Base-by-base conservation (phyloP, 1,139 yeast genomes). In the Arxiozyma slooffiae region DNA sequence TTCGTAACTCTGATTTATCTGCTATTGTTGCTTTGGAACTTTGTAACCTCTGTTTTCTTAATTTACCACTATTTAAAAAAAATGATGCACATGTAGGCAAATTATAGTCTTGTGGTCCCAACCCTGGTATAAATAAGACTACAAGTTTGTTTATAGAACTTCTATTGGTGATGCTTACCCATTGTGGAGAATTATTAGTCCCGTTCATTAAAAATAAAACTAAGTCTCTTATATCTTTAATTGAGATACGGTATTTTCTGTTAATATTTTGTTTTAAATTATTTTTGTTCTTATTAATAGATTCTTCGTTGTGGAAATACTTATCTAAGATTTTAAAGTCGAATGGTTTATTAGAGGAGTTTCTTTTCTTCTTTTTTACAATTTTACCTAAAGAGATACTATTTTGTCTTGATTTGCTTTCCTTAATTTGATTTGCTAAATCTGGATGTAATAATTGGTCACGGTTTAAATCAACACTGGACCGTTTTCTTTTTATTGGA, bases 41-140 rank as follows among this genome's bases (percentile, higher is more conserved):
- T 17, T 37, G 36, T 44, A 38, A 26, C 16, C 26, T 44, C 42
- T 24, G 36, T 38, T 18, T 47, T 26, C 40, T 44, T 17, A 50
- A 46, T n/a, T 23, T 20, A 14, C 36, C 38, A 8, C 52, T 20
- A 49, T 50, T 52, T 11, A 57, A n/a, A 50, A 55, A 34, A 55
- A 58, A 45, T 50, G 48, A 50, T 14, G 50, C 45, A 39, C 42
- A 53, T 8, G 41, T 42, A 38, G 52, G 48, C 34, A 46, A 44
- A 34, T 45, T 75, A 57, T 80, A 76, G 50, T 73, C 74, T 3
- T 65, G 63, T 4, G 72, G 66, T n/a, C 75, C 72, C 4, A 88
- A 62, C 0, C 95, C 95, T 0, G 92, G 88, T 2, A 80, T 75
- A 50, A 82, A 69, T 14, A 87, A 69, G n/a, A 80, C 70, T 0